A percentile compares a stretch with the other conserved stretches of the same genome.
These are phyloP conservation scores for Neonectria coccinea DNA, from an alignment of 2,329 filamentous ascomycete species.

Conservation along the genomic window DNA sequence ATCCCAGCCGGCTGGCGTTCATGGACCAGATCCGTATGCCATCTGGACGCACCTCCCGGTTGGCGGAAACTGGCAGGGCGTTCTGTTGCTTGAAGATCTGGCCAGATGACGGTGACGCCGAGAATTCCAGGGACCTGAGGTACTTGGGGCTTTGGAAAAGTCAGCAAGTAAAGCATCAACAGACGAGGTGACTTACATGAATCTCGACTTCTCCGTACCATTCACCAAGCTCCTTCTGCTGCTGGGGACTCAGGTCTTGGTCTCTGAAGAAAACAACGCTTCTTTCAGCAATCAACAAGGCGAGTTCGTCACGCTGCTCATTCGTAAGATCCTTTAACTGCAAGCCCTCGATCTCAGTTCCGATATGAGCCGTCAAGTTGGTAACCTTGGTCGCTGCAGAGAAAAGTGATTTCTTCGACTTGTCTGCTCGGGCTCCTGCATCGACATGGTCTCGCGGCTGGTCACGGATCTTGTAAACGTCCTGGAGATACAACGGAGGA, in stretches of 20 bases:
- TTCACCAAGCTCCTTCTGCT: slow-evolving; percentile 72
- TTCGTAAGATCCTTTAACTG: slow-evolving; percentile 71
- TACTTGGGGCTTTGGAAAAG: slow-evolving; percentile 70
- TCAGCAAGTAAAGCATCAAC: not conserved
- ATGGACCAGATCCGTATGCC: slow-evolving; percentile 79
- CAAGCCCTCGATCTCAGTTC: slow-evolving; percentile 72
- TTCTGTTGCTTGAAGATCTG: slow-evolving; percentile 73
- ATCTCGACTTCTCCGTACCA: slow-evolving; percentile 75
- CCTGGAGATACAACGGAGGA: slow-evolving; percentile 75
- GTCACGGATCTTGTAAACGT: slow-evolving; percentile 74
- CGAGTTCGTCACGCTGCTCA: slow-evolving; percentile 71
- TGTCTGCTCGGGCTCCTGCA: slow-evolving; percentile 72
- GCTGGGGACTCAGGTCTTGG: slow-evolving; percentile 70
- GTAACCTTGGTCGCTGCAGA: slow-evolving; percentile 72
- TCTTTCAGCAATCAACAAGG: slow-evolving; percentile 70
- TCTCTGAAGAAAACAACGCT: slow-evolving; percentile 76
- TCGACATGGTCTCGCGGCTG: slow-evolving; percentile 67
- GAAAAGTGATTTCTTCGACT: slow-evolving; percentile 70
- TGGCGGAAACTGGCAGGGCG: slow-evolving; percentile 70
- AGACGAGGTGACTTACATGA: slow-evolving; percentile 63
- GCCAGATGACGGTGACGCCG: slow-evolving; percentile 77
- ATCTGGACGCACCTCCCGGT: slow-evolving; percentile 74
- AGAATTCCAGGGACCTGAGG: slow-evolving; percentile 75
- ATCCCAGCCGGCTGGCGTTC: slow-evolving; percentile 77
- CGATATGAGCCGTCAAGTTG: slow-evolving; percentile 70